Evolutionary conservation across 768 basidiomycete genomes (phyloP), one percentile per base, ranked within the genome.

Genomic region (Xanthoconium purpureum): DNA sequence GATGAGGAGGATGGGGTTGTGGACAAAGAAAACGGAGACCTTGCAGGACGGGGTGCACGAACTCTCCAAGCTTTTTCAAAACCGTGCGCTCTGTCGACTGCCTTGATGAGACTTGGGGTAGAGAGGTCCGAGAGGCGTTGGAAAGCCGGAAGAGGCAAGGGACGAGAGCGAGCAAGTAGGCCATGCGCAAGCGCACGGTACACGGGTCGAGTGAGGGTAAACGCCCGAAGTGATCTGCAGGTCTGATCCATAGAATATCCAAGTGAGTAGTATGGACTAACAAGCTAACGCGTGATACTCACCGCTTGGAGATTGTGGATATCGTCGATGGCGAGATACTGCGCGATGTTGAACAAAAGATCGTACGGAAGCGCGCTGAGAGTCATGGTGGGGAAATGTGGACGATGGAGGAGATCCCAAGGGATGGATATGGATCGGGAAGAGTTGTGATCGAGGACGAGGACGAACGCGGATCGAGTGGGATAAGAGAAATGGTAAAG

Each of bases 91-190:
- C 82, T 83, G 63, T 83, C 80, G 20, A 89, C 86, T 0, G 84
- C 79, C 6, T 74, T 77, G 58, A 87, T 80, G 32, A 89, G 84
- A 50, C 81, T 78, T 37, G 76, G 75, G 3, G 84, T 86, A 4
- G 80, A 77, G 2, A 89, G 81, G 66, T 89, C 87, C 6, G 81
- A 76, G 42, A 88, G 75, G 24, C 83, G 81, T 58, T 85, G 83
- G 61, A 89, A 89, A 24, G 87, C 87, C 36, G 81, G 80, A 37
- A 89, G 74, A 3, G 87, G 87, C 12, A 89, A 71, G 0, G 87
- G 82, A 6, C 88, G 80, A 63, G 87, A 88, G 56, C 85, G 78
- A 7, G 80, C 77, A 4, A 89, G 80, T 15, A 89, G 74, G 59
- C 79, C 77, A 50, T 78, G 75, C 12, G 87, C 85, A 39, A 88